Evolutionary conservation across 441 rosid genomes (phyloP).

Genomic region (Melastoma candidum): DNA sequence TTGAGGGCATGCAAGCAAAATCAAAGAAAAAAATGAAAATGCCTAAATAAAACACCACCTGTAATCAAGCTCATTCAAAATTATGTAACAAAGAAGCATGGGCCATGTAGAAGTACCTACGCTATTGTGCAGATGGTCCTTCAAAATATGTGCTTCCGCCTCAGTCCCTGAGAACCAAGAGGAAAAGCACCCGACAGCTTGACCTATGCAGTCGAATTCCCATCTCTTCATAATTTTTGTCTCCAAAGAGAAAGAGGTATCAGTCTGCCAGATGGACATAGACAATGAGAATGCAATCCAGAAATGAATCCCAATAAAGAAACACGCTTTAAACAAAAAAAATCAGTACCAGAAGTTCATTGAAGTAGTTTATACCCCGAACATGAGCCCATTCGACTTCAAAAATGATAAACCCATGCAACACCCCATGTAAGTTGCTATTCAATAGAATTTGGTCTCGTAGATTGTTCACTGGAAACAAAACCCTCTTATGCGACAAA

Average conservation of each 20-base stretch:
- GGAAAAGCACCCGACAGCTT: conserved; percentile 50
- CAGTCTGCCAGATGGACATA: conserved; percentile 49
- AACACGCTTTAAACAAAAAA: not conserved
- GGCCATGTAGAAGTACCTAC: conserved; percentile 33
- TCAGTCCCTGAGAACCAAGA: conserved; percentile 78
- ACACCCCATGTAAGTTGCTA: conserved; percentile 58
- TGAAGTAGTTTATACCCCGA: conserved; percentile 78
- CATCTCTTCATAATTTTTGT: conserved; percentile 84
- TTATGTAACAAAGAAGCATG: no score
- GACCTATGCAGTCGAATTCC: conserved; percentile 89
- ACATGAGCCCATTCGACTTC: conserved; percentile 76
- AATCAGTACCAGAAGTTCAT: conserved; percentile 78
- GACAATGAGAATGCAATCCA: conserved; percentile 16
- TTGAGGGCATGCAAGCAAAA: no score
- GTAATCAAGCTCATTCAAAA: no score
- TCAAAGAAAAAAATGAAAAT: no score
- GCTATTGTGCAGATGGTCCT: conserved; percentile 37
- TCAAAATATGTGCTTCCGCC: conserved; percentile 39
- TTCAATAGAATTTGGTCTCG: conserved; percentile 44
- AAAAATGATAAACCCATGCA: conserved; percentile 85
- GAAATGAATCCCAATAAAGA: not conserved
- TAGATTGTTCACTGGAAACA: conserved; percentile 63
- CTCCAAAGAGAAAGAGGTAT: conserved; percentile 81
- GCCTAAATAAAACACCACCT: no score
- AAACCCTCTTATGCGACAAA: conserved; percentile 41